A percentile compares a stretch with the other conserved stretches of the same genome.
Evolutionary conservation across 1,139 yeast genomes (phyloP).

Genomic region (Geotrichum europaeum): DNA sequence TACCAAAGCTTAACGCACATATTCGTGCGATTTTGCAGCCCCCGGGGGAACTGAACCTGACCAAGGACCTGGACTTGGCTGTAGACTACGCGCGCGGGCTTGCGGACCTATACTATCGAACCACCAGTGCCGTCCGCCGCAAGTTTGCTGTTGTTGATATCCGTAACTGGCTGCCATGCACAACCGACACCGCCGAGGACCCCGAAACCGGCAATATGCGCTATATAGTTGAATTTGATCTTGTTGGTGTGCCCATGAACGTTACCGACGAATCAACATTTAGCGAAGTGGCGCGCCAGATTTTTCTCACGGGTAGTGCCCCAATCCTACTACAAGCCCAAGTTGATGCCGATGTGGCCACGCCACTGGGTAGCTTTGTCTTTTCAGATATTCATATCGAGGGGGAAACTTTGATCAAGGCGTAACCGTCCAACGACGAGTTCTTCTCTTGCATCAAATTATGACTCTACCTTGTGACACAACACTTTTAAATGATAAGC

Average conservation of each 20-base stretch:
- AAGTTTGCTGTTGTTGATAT: constrained; percentile 31
- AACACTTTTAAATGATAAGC: background rate
- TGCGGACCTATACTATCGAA: constrained; percentile 25
- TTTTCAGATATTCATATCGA: constrained; percentile 29
- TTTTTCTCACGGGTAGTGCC: constrained; percentile 29
- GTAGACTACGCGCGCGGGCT: constrained; percentile 28
- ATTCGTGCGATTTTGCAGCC: constrained; percentile 23
- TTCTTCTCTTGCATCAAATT: background rate
- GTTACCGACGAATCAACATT: constrained; percentile 30
- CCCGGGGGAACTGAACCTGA: constrained; percentile 22
- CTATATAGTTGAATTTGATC: constrained; percentile 25
- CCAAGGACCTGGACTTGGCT: constrained; percentile 17
- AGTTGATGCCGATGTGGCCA: constrained; percentile 36
- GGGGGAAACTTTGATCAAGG: constrained; percentile 22
- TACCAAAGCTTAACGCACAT: constrained; percentile 26
- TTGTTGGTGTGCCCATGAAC: constrained; percentile 31
- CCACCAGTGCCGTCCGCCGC: constrained; percentile 20
- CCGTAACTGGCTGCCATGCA: constrained; percentile 34
- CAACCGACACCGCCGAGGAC: constrained; percentile 22
- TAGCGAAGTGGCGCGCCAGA: constrained; percentile 27
- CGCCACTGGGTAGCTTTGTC: constrained; percentile 39
- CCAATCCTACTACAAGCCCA: constrained; percentile 30
- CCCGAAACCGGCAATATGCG: constrained; percentile 2
- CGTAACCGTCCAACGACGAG: background rate
- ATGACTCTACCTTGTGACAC: background rate